Conservation (phyloP, 1,139 yeast genomes). For the Hanseniaspora gamundiae region DNA sequence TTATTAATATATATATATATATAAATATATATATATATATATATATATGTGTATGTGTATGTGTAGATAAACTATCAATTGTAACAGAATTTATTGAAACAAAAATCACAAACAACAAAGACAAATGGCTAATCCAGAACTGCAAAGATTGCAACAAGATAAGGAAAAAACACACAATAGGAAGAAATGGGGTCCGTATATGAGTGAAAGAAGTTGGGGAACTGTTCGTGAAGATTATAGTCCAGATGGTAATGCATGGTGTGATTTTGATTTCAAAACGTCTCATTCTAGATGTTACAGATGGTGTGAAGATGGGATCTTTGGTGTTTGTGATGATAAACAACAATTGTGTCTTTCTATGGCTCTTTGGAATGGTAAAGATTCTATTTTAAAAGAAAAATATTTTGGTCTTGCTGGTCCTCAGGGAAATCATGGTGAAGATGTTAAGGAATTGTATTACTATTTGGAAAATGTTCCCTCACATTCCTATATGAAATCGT, state of each 20-base stretch:
- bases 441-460: conserved; percentile 77
- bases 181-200: conserved; percentile 89
- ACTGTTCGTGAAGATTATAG: conserved; percentile 92
- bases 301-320: conserved; percentile 97
- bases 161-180: conserved; percentile 49
- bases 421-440: conserved; percentile 94
- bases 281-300: conserved; percentile 75
- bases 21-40: too few species aligned
- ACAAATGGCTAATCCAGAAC: conserved; percentile 38
- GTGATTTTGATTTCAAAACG: conserved; percentile 78
- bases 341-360: conserved; percentile 65
- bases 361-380: conserved; percentile 90
- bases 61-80: not conserved
- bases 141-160: conserved; percentile 52
- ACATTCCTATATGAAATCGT: conserved; percentile 85
- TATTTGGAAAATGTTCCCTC: conserved; percentile 88
- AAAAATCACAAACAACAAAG: not conserved
- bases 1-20: too few species aligned
- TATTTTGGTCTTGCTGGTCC: conserved; percentile 85
- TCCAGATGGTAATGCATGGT: conserved; percentile 84
- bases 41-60: not conserved
- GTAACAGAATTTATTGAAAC: not conserved
- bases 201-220: conserved; percentile 88
- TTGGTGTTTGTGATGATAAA: conserved; percentile 82
- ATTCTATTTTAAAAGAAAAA: conserved; percentile 75